These are phyloP conservation scores for Cyclostephanos invisitatus DNA, from an alignment of 108 stramenopile species.

Conservation along the genomic window DNA sequence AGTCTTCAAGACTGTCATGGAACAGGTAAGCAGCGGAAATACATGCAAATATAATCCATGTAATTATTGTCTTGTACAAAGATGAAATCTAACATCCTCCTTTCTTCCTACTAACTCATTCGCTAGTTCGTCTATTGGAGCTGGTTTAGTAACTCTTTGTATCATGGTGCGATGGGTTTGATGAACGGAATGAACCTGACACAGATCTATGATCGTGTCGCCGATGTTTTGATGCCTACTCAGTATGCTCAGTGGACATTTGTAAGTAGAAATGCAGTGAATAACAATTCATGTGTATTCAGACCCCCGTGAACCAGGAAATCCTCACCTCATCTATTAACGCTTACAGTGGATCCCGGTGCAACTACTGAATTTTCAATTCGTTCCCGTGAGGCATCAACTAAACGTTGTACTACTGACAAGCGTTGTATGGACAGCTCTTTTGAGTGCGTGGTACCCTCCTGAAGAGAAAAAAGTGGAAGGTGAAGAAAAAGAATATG, in stretches of 20 bases:
- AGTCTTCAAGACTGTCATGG: slow-evolving; percentile 82
- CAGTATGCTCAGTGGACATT: slow-evolving; percentile 52
- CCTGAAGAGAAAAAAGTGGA: slow-evolving; percentile 47
- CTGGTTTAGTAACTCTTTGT: slow-evolving; percentile 75
- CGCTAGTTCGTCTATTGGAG: slow-evolving; percentile 80
- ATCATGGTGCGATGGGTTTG: slow-evolving; percentile 81
- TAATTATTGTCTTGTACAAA: background rate
- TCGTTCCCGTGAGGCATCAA: slow-evolving; percentile 78
- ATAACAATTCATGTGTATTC: too few relatives aligned
- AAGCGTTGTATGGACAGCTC: slow-evolving; percentile 81
- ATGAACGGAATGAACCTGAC: slow-evolving; percentile 61
- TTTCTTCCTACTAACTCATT: slow-evolving; percentile 5
- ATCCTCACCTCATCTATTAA: background rate
- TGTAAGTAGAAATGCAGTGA: slow-evolving; percentile 15
- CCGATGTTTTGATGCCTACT: slow-evolving; percentile 67
- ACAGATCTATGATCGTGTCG: slow-evolving; percentile 64
- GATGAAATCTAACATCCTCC: background rate
- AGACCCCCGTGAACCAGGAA: background rate
- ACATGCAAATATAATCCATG: background rate
- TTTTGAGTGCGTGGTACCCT: slow-evolving; percentile 79
- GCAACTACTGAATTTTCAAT: slow-evolving; percentile 72
- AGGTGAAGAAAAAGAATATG: slow-evolving; percentile 15
- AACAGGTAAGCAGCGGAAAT: slow-evolving; percentile 52
- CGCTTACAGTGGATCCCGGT: slow-evolving; percentile 25
- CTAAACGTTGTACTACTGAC: slow-evolving; percentile 80